Percentiles rank a stretch among this genome's conserved stretches.
These are phyloP conservation scores for Candida vaughaniae DNA, from an alignment of 805 yeast species.

Conservation along the genomic window DNA sequence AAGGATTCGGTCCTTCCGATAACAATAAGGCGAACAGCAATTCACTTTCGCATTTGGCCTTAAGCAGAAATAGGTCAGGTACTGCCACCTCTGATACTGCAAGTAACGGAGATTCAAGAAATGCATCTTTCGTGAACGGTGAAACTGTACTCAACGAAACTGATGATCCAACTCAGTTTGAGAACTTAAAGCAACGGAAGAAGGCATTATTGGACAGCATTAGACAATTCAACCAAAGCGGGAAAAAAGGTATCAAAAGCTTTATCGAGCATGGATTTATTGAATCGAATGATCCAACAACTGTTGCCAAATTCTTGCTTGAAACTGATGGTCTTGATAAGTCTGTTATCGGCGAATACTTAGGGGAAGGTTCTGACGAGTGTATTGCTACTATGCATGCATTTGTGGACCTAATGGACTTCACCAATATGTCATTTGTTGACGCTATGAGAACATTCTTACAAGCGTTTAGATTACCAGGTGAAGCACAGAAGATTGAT, in stretches of 20 bases:
- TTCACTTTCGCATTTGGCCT: constrained; percentile 4
- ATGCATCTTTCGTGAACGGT: constrained; percentile 18
- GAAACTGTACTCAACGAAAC: constrained; percentile 30
- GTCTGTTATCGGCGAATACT: constrained; percentile 80
- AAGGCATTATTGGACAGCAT: constrained; percentile 78
- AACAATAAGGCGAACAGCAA: neutral
- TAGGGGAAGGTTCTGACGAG: constrained; percentile 83
- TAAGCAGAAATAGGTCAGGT: constrained; percentile 20
- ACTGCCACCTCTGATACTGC: constrained; percentile 29
- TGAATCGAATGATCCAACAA: constrained; percentile 54
- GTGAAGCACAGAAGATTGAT: constrained; percentile 97
- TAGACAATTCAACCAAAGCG: constrained; percentile 77
- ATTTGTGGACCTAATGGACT: constrained; percentile 86
- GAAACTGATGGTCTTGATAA: constrained; percentile 77
- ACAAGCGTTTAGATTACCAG: constrained; percentile 91
- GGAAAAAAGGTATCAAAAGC: constrained; percentile 71
- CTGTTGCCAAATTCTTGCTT: constrained; percentile 73
- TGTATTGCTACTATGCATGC: constrained; percentile 87
- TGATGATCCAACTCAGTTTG: constrained; percentile 84
- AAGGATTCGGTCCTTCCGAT: constrained; percentile 29
- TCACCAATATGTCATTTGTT: constrained; percentile 65
- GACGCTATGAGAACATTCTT: constrained; percentile 82
- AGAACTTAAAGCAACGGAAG: constrained; percentile 77
- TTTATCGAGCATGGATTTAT: constrained; percentile 67
- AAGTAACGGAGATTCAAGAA: constrained; percentile 25